Conservation (phyloP, 2,329 filamentous ascomycete species). For the Teratosphaeria epicoccoides region DNA sequence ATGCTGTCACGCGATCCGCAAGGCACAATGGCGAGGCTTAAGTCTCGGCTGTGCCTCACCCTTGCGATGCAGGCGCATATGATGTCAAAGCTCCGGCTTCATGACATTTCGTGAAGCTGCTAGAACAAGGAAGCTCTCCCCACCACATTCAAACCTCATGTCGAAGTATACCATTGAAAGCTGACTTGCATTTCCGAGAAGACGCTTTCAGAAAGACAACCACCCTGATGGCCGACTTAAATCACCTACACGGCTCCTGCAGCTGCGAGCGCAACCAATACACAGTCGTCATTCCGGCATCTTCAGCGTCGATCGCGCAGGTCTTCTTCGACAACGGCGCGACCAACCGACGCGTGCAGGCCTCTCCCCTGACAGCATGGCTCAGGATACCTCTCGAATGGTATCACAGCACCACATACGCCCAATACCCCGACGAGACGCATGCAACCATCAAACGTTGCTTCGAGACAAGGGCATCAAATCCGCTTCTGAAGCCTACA, state of each 20-base stretch:
- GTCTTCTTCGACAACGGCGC: constrained; percentile 66
- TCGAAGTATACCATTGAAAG: not conserved
- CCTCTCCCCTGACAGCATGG: constrained; percentile 66
- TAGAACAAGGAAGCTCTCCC: not conserved
- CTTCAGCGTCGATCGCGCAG: constrained; percentile 46
- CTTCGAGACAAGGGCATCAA: constrained; percentile 38
- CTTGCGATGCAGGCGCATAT: not conserved
- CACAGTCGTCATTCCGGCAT: constrained; percentile 56
- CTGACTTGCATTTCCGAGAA: not conserved
- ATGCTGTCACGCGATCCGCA: too few species aligned
- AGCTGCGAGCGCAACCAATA: constrained; percentile 81
- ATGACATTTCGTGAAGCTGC: not conserved
- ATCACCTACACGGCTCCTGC: constrained; percentile 59
- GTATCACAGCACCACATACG: constrained; percentile 66
- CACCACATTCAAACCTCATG: not conserved
- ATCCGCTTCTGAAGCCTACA: constrained; percentile 43
- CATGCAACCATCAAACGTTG: constrained; percentile 35
- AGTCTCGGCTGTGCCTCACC: too few species aligned
- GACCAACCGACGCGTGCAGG: constrained; percentile 59
- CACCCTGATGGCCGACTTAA: not conserved
- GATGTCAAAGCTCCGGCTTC: not conserved
- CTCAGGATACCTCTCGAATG: constrained; percentile 71
- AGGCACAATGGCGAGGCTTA: too few species aligned
- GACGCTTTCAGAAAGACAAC: not conserved
- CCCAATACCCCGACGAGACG: constrained; percentile 67